Evolutionary conservation across 257 asterid species (phyloP).

Genomic region (Gentiana straminea): DNA sequence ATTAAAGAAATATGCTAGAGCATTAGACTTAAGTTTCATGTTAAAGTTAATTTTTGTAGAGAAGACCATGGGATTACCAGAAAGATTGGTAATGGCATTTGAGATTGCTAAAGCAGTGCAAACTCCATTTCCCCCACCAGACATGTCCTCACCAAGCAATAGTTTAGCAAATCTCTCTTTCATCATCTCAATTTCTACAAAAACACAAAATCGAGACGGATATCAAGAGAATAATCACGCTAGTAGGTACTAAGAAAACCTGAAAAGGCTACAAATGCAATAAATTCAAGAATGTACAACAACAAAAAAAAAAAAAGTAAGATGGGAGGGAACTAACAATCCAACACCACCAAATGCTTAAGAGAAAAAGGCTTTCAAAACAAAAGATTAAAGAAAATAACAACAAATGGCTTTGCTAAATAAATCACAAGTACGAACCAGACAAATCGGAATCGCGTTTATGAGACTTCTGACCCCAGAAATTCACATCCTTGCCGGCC

Average conservation of each 20-base stretch:
- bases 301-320: background rate
- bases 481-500: constrained; percentile 58
- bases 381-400: background rate
- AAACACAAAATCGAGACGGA: background rate
- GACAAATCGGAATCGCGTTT: constrained; percentile 56
- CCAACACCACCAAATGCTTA: background rate
- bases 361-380: background rate
- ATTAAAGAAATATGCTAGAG: background rate
- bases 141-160: constrained; percentile 98
- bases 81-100: constrained; percentile 87
- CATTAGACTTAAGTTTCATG: background rate
- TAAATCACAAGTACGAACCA: constrained; percentile 26
- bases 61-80: constrained; percentile 37
- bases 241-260: background rate
- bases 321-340: background rate
- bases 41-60: background rate
- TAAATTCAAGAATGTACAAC: background rate
- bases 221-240: background rate
- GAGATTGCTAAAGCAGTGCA: constrained; percentile 92
- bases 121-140: constrained; percentile 98
- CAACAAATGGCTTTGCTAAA: background rate
- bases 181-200: constrained; percentile 73
- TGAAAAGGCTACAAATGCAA: background rate
- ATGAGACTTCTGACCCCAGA: constrained; percentile 48
- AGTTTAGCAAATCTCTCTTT: constrained; percentile 91